Base-by-base conservation (phyloP, 2,329 filamentous ascomycete species). In the Exophiala alcalophila region DNA sequence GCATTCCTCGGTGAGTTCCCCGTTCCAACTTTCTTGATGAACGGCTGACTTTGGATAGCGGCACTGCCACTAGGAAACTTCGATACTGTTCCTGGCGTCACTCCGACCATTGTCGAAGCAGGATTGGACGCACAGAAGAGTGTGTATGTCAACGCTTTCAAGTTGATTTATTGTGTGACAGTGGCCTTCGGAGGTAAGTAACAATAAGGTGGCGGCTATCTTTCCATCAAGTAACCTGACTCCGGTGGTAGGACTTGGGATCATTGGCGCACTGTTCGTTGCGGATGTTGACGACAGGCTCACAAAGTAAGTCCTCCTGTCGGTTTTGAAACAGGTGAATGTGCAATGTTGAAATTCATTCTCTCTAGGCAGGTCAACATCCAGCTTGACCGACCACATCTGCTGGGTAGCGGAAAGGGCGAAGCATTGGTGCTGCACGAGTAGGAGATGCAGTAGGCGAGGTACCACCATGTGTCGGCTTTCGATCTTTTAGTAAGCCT, bases 161-260 rank as follows among this genome's bases (percentile, higher is more conserved):
- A 29, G 19, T n/a, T 39, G 16, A 28, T 47, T 8, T 47, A 33
- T 19, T 27, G 24, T 11, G 44, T 47, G n/a, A 47, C 21, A 10
- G 21, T 47, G 5, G 39, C 44, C 10, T 47, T 47, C 21, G 44
- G 44, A 20, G 44, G 44, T 38, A 16, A 38, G 44, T 43, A 16
- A 27, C 18, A 16, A 16, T 18, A n/a, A 25, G 27, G 12, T 14
- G n/a, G n/a, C n/a, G 20, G 11, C 19, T 5, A 11, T 2, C 14
- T 19, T 7, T 23, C 25, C 35, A 28, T 9, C 3, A 23, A 9
- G 25, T 9, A 37, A 31, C 15, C 29, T 37, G 14, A 35, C 11
- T 30, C n/a, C 16, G n/a, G 12, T 43, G 12, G 15, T 30, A 44
- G 40, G 40, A 10, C 25, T 44, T 30, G 32, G 25, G 26, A 37